Evolutionary conservation across 805 yeast genomes (phyloP), one percentile per base, ranked within the genome.

Genomic region (Metschnikowia hibisci): DNA sequence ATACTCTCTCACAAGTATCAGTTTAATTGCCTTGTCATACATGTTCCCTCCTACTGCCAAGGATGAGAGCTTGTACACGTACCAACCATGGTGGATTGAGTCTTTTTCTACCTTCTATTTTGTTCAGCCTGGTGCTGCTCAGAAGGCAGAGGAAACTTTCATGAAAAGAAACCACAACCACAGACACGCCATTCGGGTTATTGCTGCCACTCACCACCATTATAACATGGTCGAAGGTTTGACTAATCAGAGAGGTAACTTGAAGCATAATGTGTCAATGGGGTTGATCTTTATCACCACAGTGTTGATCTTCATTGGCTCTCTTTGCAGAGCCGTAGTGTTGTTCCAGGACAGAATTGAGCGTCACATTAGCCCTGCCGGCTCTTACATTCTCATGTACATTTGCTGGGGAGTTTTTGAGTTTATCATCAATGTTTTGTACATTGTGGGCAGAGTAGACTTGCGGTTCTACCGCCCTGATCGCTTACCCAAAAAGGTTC

Each of bases 381-480:
- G 54, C 55, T 62, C 69, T 45, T 80, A 82, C 12, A 78, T 76
- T 34, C 80, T 78, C 18, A 77, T 82, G 79, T 84, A 82, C 60
- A 67, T 81, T 25, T 65, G 77, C 52, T 84, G 87, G 79, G 90
- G 91, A 27, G 76, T 74, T 4, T 66, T 82, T 37, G 93, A 85
- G 65, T 66, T 71, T 0, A 53, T 82, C 23, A 78, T 81, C 44
- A 76, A 81, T 50, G 42, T 79, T 8, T 48, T 81, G 27, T 82
- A 81, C 57, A 59, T 85, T 43, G 55, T 81, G 28, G 80, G 81
- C 13, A 75, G 95, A 60, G 78, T 82, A 40, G 93, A 85, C 60
- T 69, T 85, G 55, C 73, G 93, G 60, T 85, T 85, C 65, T 85
- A 85, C 72, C 80, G 86, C 62, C 91, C 93, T 13, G 90, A 84